Base-by-base conservation (phyloP, 768 basidiomycete genomes). In the Tricholomella constricta region DNA sequence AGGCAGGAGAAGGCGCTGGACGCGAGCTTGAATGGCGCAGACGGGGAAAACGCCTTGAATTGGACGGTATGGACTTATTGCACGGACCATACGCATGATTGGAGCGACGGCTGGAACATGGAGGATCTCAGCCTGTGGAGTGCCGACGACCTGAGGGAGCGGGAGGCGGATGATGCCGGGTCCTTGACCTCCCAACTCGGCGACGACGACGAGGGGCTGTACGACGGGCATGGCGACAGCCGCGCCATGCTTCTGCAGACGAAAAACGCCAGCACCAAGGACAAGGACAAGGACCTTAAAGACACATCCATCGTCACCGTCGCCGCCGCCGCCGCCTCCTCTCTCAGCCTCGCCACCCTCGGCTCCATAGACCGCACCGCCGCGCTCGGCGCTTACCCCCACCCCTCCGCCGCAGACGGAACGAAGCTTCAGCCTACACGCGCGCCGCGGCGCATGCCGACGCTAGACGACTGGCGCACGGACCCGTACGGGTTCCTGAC, bases 91-190 rank as follows among this genome's bases (percentile, higher is more conserved):
- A 78, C 76, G 22, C 92, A 98, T 64, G 74, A 82, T 64, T 97
- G 91, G 91, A 94, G 96, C 12, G 96, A 99, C 70, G 86, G 86
- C 1, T 99, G 95, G 96, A 95, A 98, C 67, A 83, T 91, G 71
- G 96, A 99, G 72, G 96, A 98, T 72, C 68, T 98, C 53, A 93
- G 90, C 58, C 56, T 98, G 12, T 98, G 91, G 91, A 88, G 86
- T 60, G 59, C 69, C 3, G 91, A 94, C 58, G 94, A 98, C 65
- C 56, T 84, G 54, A 60, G 63, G 45, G 65, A 59, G 34, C 55
- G 57, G 55, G 54, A 55, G 38, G 59, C 56, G 17, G 51, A 48
- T 54, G 48, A 67, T 58, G 59, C 60, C 17, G 50, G 46, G 57
- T 32, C 31, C 14, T 3, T 32, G 31, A 32, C 2, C 9, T 32